These are phyloP conservation scores for Kodamaea sp. DNA, from an alignment of 1,139 yeast genomes.

Conservation along the genomic window DNA sequence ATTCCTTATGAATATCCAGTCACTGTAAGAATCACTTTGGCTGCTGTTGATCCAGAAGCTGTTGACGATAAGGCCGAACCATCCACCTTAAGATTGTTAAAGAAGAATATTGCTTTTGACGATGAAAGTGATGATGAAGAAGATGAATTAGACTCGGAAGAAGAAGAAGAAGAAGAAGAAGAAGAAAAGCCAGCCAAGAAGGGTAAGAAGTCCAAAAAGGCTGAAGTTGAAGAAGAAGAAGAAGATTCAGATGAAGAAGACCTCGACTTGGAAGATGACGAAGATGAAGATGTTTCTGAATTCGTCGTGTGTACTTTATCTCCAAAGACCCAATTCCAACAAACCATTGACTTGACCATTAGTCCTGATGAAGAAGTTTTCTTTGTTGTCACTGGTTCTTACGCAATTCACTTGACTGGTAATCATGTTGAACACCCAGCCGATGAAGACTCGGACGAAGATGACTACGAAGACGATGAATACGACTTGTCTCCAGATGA, in stretches of 20 bases:
- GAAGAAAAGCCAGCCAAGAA: constrained; percentile 31
- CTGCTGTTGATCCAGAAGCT: constrained; percentile 88
- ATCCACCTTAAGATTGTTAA: constrained; percentile 83
- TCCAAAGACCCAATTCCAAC: constrained; percentile 84
- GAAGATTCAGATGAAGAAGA: constrained; percentile 54
- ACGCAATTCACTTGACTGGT: constrained; percentile 89
- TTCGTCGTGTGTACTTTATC: constrained; percentile 85
- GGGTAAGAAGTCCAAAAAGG: constrained; percentile 18
- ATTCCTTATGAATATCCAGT: constrained; percentile 82
- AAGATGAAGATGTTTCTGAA: constrained; percentile 63
- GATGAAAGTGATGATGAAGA: constrained; percentile 47
- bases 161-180: constrained; percentile 51
- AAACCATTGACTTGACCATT: constrained; percentile 83
- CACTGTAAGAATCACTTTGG: constrained; percentile 87
- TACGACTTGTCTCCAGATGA: constrained; percentile 91
- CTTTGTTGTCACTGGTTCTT: constrained; percentile 94
- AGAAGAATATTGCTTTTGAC: constrained; percentile 56
- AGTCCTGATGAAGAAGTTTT: constrained; percentile 91
- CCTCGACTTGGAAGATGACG: constrained; percentile 54
- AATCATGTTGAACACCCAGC: constrained; percentile 95
- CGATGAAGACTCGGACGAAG: constrained; percentile 61
- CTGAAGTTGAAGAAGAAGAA: constrained; percentile 42
- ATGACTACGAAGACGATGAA: constrained; percentile 58
- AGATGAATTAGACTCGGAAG: constrained; percentile 41
- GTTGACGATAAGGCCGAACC: constrained; percentile 81